Percentiles rank a stretch among this genome's conserved stretches.
phyloP scores from a whole-genome alignment of 176 grass and related monocot species.

The Poa pratensis region DNA sequence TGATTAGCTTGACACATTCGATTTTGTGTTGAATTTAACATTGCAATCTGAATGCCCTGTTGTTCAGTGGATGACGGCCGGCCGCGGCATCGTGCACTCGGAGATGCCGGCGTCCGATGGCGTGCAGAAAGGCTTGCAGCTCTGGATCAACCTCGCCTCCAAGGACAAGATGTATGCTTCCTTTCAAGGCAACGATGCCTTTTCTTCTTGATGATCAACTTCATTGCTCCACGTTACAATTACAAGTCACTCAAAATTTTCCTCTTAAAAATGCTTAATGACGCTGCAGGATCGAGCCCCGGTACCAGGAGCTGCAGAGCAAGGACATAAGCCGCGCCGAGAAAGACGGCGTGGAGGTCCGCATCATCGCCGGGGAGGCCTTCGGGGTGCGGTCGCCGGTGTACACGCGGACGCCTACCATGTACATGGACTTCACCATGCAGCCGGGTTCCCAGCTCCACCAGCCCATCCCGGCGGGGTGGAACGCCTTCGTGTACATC shows the following conservation, averaged over 20 bases:
- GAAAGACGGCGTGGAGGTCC: slow-evolving; percentile 65
- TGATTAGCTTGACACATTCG: neutral
- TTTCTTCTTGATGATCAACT: too few relatives aligned
- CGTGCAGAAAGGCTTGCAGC: slow-evolving; percentile 75
- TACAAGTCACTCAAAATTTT: too few relatives aligned
- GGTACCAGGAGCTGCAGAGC: slow-evolving; percentile 82
- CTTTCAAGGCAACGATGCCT: too few relatives aligned
- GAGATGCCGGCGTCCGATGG: slow-evolving; percentile 83
- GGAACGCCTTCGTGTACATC: slow-evolving; percentile 88
- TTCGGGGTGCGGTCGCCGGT: slow-evolving; percentile 81
- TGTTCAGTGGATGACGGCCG: slow-evolving; percentile 93
- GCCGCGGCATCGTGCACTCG: slow-evolving; percentile 89
- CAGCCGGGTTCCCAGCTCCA: slow-evolving; percentile 54
- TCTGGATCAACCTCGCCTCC: slow-evolving; percentile 95
- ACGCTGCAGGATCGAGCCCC: slow-evolving; percentile 64
- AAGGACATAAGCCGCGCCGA: slow-evolving; percentile 70
- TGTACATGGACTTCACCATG: slow-evolving; percentile 88
- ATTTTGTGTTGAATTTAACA: neutral
- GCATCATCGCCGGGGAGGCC: slow-evolving; percentile 80
- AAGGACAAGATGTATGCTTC: slow-evolving; percentile 74
- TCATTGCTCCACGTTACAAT: too few relatives aligned
- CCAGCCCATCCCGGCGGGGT: slow-evolving; percentile 59
- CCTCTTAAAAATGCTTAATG: too few relatives aligned
- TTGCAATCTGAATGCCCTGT: neutral
- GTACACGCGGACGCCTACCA: slow-evolving; percentile 75